Evolutionary conservation across 2,329 filamentous ascomycete genomes (phyloP).

Genomic region (Phyllosticta capitalensis): DNA sequence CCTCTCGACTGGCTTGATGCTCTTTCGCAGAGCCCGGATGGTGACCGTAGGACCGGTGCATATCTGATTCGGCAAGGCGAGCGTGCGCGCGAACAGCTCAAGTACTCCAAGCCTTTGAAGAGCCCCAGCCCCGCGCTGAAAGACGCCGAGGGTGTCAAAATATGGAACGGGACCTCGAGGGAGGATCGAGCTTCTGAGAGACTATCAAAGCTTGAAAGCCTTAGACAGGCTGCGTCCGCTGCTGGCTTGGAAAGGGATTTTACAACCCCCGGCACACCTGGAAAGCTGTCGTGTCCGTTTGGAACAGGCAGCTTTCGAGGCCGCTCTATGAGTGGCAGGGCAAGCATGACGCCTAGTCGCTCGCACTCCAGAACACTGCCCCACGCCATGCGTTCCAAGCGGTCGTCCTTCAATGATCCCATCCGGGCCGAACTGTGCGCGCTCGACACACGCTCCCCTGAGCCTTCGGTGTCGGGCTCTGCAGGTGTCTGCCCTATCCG

Average conservation of each 20-base stretch:
- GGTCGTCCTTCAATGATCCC: slow-evolving; percentile 33
- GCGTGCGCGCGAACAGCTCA: slow-evolving; percentile 18
- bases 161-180: slow-evolving; percentile 28
- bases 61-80: slow-evolving; percentile 27
- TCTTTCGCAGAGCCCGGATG: slow-evolving; percentile 25
- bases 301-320: slow-evolving; percentile 40
- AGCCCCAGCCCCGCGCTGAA: slow-evolving; percentile 9
- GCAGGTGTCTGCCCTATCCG: slow-evolving; percentile 77
- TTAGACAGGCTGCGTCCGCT: slow-evolving; percentile 4
- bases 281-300: slow-evolving; percentile 74
- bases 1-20: slow-evolving; percentile 25
- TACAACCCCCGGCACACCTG: slow-evolving; percentile 73
- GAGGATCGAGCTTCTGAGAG: slow-evolving; percentile 8
- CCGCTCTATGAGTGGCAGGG: slow-evolving; percentile 34
- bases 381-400: slow-evolving; percentile 27
- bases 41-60: slow-evolving; percentile 24
- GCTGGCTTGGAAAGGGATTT: slow-evolving; percentile 70
- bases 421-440: slow-evolving; percentile 33
- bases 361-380: slow-evolving; percentile 29
- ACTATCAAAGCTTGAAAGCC: slow-evolving; percentile 8
- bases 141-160: slow-evolving; percentile 26
- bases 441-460: slow-evolving; percentile 39
- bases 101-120: slow-evolving; percentile 1
- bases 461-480: slow-evolving; percentile 21
- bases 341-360: slow-evolving; percentile 35